phyloP scores from a whole-genome alignment of 371 early-diverging fungal genomes.

The Lichtheimia ramosa region DNA sequence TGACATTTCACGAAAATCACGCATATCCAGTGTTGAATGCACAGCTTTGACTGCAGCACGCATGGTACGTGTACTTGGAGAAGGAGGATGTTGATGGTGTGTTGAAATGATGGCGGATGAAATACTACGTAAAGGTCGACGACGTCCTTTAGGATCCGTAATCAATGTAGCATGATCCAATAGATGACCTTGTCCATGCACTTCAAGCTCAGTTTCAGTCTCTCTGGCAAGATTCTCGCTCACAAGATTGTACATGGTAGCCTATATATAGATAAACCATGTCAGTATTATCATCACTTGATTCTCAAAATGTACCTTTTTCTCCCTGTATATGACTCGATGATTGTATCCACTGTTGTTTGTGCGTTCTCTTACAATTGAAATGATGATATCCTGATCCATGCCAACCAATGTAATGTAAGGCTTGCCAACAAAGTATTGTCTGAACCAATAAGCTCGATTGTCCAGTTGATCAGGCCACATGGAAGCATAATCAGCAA shows the following conservation, averaged over 20 bases:
- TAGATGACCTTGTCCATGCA: conserved; percentile 15
- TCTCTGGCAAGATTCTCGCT: conserved; percentile 32
- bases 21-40: conserved; percentile 30
- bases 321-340: neutral
- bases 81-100: conserved; percentile 3
- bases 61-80: conserved; percentile 17
- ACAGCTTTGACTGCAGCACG: conserved; percentile 36
- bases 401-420: conserved; percentile 38
- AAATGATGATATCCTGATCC: conserved; percentile 13
- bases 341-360: conserved; percentile 10
- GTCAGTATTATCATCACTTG: neutral
- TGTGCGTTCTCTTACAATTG: conserved; percentile 37
- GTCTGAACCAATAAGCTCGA: conserved; percentile 43
- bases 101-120: conserved; percentile 17
- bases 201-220: conserved; percentile 25
- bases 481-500: conserved; percentile 16
- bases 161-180: conserved; percentile 16
- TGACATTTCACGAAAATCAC: conserved; percentile 35
- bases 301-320: neutral
- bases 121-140: conserved; percentile 18
- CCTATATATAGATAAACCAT: neutral
- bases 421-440: conserved; percentile 45
- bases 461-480: conserved; percentile 33
- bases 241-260: conserved; percentile 18
- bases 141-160: conserved; percentile 10